Base-by-base conservation (phyloP, 2,329 filamentous ascomycete genomes). In the Fusarium fracticaudum region DNA sequence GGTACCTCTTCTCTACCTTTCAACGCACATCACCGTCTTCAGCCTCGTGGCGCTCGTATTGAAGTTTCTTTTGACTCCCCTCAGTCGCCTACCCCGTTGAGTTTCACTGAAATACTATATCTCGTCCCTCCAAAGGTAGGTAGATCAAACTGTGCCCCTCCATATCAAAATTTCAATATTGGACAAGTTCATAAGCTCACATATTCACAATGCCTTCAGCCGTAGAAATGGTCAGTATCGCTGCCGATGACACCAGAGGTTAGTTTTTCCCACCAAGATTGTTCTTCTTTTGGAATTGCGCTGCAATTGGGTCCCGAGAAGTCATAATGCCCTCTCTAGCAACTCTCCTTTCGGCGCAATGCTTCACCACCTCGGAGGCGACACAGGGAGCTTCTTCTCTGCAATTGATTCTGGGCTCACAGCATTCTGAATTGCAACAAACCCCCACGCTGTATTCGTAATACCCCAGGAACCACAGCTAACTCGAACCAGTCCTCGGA, bases 401-500 rank as follows among this genome's bases (percentile, higher is more conserved):
- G 31, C 45, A 60, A 33, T 31, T 60, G 45, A 13, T 13, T 15
- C 17, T 12, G 45, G 45, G 45, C 45, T 26, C 24, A 58, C n/a
- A 40, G 24, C 20, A 33, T 33, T 37, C 7, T 37, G 10, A 29
- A 51, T 29, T 41, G 55, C 24, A 18, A 13, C 38, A 64, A 35
- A 1, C 3, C n/a, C 31, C 5, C 29, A 22, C 20, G 40, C 40
- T 62, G 14, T 18, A 29, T 13, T 8, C 29, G 24, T 4, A n/a
- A n/a, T 31, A 37, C 50, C 37, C 15, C 20, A 31, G 45, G 48
- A 45, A 26, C 47, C 29, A 13, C 15, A 33, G 61, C 76, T 80
- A 65, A 81, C 74, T 24, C 29, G 22, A 33, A 33, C n/a, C 68
- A 98, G 96, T 98, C 84, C 87, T 97, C 81, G 95, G 95, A 77